Conservation (phyloP, 768 basidiomycete genomes). For the Rhizopogon roseolus region DNA sequence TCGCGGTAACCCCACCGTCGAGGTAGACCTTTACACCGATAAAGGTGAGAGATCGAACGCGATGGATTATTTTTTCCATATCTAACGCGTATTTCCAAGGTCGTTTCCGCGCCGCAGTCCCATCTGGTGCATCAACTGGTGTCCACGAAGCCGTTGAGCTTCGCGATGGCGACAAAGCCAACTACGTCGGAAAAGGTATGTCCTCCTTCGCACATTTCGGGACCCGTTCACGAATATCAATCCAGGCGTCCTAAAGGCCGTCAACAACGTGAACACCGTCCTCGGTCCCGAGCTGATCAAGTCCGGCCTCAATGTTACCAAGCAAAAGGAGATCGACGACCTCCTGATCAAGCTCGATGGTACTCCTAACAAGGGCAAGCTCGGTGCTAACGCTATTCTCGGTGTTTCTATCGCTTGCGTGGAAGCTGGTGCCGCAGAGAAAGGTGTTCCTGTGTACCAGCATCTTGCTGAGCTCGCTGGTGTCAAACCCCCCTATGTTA, state of each 20-base stretch:
- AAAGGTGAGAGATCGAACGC: slow-evolving; percentile 56
- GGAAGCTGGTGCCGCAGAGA: slow-evolving; percentile 91
- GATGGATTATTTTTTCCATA: slow-evolving; percentile 2
- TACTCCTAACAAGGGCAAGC: slow-evolving; percentile 97
- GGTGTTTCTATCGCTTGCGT: slow-evolving; percentile 96
- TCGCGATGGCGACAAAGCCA: slow-evolving; percentile 90
- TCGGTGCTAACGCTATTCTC: slow-evolving; percentile 98
- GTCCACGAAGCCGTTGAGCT: slow-evolving; percentile 98
- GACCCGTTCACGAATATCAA: not conserved
- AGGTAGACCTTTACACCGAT: slow-evolving; percentile 83
- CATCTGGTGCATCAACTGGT: slow-evolving; percentile 98
- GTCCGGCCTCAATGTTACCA: slow-evolving; percentile 75
- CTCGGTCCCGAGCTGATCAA: slow-evolving; percentile 90
- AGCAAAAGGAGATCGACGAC: slow-evolving; percentile 95
- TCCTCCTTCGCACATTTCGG: not conserved
- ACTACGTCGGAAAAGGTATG: slow-evolving; percentile 94
- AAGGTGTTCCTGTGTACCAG: slow-evolving; percentile 92
- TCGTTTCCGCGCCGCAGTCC: slow-evolving; percentile 90
- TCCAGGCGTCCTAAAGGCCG: slow-evolving; percentile 88
- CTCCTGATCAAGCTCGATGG: slow-evolving; percentile 98
- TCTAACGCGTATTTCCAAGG: slow-evolving; percentile 42
- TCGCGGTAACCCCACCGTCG: slow-evolving; percentile 96
- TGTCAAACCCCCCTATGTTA: slow-evolving; percentile 87
- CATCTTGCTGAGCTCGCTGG: slow-evolving; percentile 96
- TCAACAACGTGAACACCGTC: slow-evolving; percentile 86